Base-by-base conservation (phyloP, 768 basidiomycete genomes). In the Tricholomella constricta region DNA sequence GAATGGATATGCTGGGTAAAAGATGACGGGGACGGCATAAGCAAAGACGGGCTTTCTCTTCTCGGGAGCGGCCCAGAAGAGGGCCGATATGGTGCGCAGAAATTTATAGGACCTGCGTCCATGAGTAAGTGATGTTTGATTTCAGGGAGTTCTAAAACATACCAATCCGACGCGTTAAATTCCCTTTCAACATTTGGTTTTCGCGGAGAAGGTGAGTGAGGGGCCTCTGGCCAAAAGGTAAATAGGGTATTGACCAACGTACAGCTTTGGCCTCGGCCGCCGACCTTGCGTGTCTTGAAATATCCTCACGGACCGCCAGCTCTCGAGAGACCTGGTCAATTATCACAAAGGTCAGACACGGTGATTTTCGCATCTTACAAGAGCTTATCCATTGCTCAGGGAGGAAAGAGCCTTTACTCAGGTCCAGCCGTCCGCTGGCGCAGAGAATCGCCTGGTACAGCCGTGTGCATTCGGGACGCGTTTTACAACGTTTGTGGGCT, bases 1-100 rank as follows among this genome's bases (percentile, higher is more conserved):
- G 83, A 87, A 38, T 95, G 93, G 91, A 76, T 78, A 6, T 86
- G 92, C 61, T 88, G 90, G 83, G 89, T 95, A 8, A 78, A 79
- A 61, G 96, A 98, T 71, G 81, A 97, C 65, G 96, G 96, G 0
- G 61, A 61, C 48, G 96, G 96, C 1, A 86, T 98, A 45, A 71
- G 71, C 32, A 81, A 79, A 63, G 79, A 80, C 6, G 82, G 80
- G 1, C 71, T 97, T 57, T 69, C 65, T 23, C 55, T 72, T 14
- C 72, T 95, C 7, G 84, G 79, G 5, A 71, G 70, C 54, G 79
- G 73, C 6, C 69, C 72, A 20, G 79, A 82, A 54, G 69, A 67
- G 31, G 81, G 82, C 47, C 72, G 93, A 53, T 91, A 93, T 70
- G 78, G 89, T 91, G 65, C 59, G 89, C 10, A n/a, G 40, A 48